These are phyloP conservation scores for Powellomyces hirtus DNA, from an alignment of 192 early-diverging fungal genomes.

Conservation along the genomic window DNA sequence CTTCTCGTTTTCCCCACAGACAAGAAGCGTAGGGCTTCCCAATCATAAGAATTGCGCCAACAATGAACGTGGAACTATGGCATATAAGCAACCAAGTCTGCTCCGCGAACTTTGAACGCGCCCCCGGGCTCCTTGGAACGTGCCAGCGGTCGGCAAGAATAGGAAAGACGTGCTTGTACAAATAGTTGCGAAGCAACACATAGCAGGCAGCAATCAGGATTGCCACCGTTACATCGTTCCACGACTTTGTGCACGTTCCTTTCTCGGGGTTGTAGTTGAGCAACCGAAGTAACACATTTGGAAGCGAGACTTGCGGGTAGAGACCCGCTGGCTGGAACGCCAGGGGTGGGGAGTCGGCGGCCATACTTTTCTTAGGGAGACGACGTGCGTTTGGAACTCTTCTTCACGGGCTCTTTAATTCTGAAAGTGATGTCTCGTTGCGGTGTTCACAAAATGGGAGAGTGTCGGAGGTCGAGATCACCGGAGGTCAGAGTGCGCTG, in stretches of 20 bases:
- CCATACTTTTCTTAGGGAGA: too few relatives aligned
- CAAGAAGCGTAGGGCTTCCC: conserved; percentile 6
- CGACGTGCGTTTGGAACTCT: too few relatives aligned
- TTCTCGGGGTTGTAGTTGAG: conserved; percentile 20
- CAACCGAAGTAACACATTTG: conserved; percentile 6
- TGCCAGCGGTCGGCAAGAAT: conserved; percentile 6
- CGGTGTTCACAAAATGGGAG: too few relatives aligned
- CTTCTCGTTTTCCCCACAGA: conserved; percentile 45
- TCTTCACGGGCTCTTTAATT: too few relatives aligned
- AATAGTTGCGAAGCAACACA: conserved; percentile 1
- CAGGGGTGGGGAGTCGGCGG: too few relatives aligned
- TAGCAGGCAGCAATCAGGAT: neutral
- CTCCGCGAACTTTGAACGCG: conserved; percentile 47
- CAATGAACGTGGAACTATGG: conserved; percentile 34
- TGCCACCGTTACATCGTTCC: conserved; percentile 15
- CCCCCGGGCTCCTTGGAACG: neutral
- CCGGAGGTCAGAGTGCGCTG: too few relatives aligned
- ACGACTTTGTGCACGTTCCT: conserved; percentile 7
- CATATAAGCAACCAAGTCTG: conserved; percentile 49
- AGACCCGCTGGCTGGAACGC: neutral
- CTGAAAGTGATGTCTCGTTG: too few relatives aligned
- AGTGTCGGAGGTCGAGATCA: too few relatives aligned
- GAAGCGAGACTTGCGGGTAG: conserved; percentile 5
- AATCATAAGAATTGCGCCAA: conserved; percentile 30
- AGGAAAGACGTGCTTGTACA: conserved; percentile 8